phyloP scores from a whole-genome alignment of 2,329 filamentous ascomycete species.

The Davidsoniella australis region DNA sequence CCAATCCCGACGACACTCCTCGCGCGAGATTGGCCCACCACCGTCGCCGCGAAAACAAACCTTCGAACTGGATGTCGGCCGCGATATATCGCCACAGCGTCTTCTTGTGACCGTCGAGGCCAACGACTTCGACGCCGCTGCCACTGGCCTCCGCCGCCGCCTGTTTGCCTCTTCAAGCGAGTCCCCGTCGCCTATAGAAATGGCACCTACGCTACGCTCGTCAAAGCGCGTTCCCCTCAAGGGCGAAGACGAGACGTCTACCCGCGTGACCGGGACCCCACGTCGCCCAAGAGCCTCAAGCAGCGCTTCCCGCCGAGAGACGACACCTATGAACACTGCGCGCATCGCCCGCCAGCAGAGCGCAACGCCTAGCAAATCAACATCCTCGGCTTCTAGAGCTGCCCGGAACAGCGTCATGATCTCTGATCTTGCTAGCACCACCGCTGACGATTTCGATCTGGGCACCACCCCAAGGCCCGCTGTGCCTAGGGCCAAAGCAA shows the following conservation, averaged over 20 bases:
- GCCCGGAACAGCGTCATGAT: conserved; percentile 5
- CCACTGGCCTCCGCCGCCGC: conserved; percentile 22
- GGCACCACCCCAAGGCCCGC: background rate
- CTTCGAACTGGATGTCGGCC: conserved; percentile 38
- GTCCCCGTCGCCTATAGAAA: conserved; percentile 3
- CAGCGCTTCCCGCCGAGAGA: background rate
- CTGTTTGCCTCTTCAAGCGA: conserved; percentile 27
- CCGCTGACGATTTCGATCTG: conserved; percentile 7
- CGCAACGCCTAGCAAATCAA: conserved; percentile 1
- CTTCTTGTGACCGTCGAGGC: conserved; percentile 40
- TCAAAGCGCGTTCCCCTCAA: conserved; percentile 9
- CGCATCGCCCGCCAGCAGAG: background rate
- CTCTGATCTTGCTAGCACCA: conserved; percentile 11
- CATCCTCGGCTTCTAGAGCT: background rate
- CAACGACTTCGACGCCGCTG: conserved; percentile 20
- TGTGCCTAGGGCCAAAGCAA: background rate
- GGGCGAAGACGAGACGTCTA: conserved; percentile 7
- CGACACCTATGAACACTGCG: background rate
- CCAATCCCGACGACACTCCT: background rate
- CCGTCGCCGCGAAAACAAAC: conserved; percentile 37
- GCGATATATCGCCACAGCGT: conserved; percentile 31
- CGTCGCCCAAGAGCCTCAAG: conserved; percentile 1
- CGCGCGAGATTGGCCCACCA: background rate
- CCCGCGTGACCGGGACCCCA: conserved; percentile 5
- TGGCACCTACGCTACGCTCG: conserved; percentile 1